Base-by-base conservation (phyloP, 139 green algal genomes). In the Ulvella scutata region DNA sequence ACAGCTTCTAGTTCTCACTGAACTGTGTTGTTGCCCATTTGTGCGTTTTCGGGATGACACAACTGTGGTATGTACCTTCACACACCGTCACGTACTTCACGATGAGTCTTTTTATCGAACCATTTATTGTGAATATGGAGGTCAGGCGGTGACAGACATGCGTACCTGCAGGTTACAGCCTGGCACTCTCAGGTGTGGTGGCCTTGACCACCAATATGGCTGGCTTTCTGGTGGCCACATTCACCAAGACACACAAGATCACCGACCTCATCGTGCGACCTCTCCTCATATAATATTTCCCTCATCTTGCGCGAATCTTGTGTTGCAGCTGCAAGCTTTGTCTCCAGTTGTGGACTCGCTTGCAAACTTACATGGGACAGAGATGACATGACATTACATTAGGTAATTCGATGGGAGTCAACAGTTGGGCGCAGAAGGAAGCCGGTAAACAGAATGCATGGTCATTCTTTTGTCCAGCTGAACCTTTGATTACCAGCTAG, bases 241-340 rank as follows among this genome's bases (percentile, higher is more conserved):
- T 81, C 10, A 81, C 76, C 0, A 72, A 81, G 36, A 76, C 34
- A 34, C 80, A 84, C 38, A 77, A 77, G 31, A 72, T 84, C 67
- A 84, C 80, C 26, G 80, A 84, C 35, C 74, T 84, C 3, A 79
- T 72, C 60, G 75, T 78, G 73, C 39, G 29, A 7, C 67, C n/a
- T 3, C 4, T 40, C 13, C 2, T 29, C 23, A 1, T 40, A 7
- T 74, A 2, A 44, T 20, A 39, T 9, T 20, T 26, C n/a, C 10
- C 31, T 13, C 62, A 44, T 7, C 28, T 3, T 3, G 28, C 28
- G 4, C 26, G 28, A 39, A 4, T 74, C 35, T 9, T 38, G 10
- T 3, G 21, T 10, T 36, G 20, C 4, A 38, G 35, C 4, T 4
- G 13, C 4, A 4, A 40, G 61, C 35, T 9, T 9, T 4, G 17